A percentile compares a stretch with the other conserved stretches of the same genome.
Evolutionary conservation across 495 filamentous ascomycete genomes (phyloP).

Genomic region (Entonaema liquescens): DNA sequence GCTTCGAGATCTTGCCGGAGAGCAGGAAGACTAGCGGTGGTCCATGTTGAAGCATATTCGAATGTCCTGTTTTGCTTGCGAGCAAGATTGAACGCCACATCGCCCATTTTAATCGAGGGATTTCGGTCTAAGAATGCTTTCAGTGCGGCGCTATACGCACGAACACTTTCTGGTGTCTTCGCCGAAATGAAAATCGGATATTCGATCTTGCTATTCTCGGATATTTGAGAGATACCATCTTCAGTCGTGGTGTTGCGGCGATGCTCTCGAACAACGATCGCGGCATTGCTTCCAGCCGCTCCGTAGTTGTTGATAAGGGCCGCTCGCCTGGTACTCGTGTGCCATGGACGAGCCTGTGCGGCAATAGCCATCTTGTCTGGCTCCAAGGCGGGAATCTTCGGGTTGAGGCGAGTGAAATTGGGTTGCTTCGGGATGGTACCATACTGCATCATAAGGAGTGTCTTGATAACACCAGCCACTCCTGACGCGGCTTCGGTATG

Average conservation of each 20-base stretch:
- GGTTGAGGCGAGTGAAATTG: constrained; percentile 54
- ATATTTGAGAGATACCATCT: not conserved
- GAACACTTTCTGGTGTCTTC: constrained; percentile 15
- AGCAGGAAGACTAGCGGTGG: not conserved
- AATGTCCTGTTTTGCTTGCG: constrained; percentile 20
- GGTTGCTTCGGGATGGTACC: constrained; percentile 54
- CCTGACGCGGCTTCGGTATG: constrained; percentile 63
- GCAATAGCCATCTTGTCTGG: constrained; percentile 50
- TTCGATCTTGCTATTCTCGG: not conserved
- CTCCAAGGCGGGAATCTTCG: constrained; percentile 44
- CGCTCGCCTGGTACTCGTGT: not conserved
- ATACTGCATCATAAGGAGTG: constrained; percentile 59
- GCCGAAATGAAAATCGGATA: constrained; percentile 34
- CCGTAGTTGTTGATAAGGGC: constrained; percentile 46
- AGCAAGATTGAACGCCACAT: constrained; percentile 17
- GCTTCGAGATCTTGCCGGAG: constrained; percentile 3
- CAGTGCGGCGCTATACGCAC: constrained; percentile 10
- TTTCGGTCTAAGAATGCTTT: constrained; percentile 18
- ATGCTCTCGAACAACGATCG: constrained; percentile 42
- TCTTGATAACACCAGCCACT: constrained; percentile 55
- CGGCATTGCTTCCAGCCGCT: constrained; percentile 44
- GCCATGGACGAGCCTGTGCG: constrained; percentile 8
- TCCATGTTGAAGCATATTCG: constrained; percentile 16
- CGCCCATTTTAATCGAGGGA: constrained; percentile 4
- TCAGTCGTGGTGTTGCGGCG: not conserved